Evolutionary conservation across 2,329 filamentous ascomycete genomes (phyloP).

Genomic region (Chaetomium sp.): DNA sequence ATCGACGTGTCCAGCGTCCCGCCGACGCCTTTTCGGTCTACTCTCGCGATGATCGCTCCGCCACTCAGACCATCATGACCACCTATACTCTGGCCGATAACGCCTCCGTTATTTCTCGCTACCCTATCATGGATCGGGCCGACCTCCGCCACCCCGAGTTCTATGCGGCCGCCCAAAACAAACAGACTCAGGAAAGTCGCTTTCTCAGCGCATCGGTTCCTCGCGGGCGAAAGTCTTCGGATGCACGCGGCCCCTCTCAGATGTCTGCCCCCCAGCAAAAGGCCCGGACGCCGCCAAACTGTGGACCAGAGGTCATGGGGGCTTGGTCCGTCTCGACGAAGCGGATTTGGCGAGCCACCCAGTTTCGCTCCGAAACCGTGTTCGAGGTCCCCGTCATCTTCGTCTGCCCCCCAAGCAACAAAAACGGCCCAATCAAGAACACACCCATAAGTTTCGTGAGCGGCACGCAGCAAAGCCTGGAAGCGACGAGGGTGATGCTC

Average conservation of each 20-base stretch:
- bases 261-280: conserved; percentile 2
- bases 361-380: not conserved
- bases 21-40: not conserved
- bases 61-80: conserved; percentile 7
- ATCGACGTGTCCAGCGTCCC: conserved; percentile 11
- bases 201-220: conserved; percentile 6
- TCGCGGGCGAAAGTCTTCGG: conserved; percentile 8
- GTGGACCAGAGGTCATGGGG: not conserved
- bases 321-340: not conserved
- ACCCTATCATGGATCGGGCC: conserved; percentile 4
- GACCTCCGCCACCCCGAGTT: conserved; percentile 11
- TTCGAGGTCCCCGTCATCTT: not conserved
- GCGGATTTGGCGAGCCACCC: not conserved
- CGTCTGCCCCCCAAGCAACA: not conserved
- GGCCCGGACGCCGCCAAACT: conserved; percentile 1
- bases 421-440: not conserved
- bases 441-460: not conserved
- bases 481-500: not conserved
- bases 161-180: conserved; percentile 3
- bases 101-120: conserved; percentile 2
- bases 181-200: conserved; percentile 6
- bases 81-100: conserved; percentile 5
- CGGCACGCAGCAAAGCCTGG: not conserved
- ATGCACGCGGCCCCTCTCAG: conserved; percentile 6
- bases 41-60: not conserved